These are phyloP conservation scores for Phragmites australis DNA, from an alignment of 176 grass and related monocot species.

Conservation along the genomic window DNA sequence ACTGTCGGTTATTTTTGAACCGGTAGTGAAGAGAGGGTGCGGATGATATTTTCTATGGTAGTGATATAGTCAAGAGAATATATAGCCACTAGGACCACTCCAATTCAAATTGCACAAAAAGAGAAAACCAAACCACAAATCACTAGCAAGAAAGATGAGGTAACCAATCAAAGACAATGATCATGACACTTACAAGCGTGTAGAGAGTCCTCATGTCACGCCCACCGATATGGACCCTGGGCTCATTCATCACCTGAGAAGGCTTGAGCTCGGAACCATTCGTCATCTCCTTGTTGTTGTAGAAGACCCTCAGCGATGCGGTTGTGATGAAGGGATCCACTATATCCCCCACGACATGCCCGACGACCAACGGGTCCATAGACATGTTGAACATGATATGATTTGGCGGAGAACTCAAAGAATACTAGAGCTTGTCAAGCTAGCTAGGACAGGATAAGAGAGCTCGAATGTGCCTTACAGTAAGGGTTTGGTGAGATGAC, in stretches of 20 bases:
- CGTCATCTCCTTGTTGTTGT: slow-evolving; percentile 75
- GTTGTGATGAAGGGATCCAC: slow-evolving; percentile 66
- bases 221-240: slow-evolving; percentile 62
- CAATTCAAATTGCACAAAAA: slow-evolving; percentile 7
- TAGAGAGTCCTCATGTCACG: slow-evolving; percentile 83
- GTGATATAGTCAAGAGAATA: not conserved
- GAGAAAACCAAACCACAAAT: not conserved
- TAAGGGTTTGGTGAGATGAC: slow-evolving; percentile 18
- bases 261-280: slow-evolving; percentile 85
- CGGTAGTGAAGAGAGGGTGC: too few species aligned
- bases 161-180: not conserved
- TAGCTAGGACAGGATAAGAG: slow-evolving; percentile 29
- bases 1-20: too few species aligned
- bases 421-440: slow-evolving; percentile 1
- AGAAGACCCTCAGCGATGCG: slow-evolving; percentile 62
- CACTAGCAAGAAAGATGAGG: not conserved
- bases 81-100: not conserved
- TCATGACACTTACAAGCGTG: slow-evolving; percentile 68
- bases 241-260: slow-evolving; percentile 67
- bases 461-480: slow-evolving; percentile 36
- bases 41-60: too few species aligned
- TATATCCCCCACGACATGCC: slow-evolving; percentile 81
- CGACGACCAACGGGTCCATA: slow-evolving; percentile 79
- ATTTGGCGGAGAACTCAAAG: not conserved
- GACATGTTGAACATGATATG: slow-evolving; percentile 55